Base-by-base conservation (phyloP, 2,329 filamentous ascomycete genomes). In the Lachnellula arida region DNA sequence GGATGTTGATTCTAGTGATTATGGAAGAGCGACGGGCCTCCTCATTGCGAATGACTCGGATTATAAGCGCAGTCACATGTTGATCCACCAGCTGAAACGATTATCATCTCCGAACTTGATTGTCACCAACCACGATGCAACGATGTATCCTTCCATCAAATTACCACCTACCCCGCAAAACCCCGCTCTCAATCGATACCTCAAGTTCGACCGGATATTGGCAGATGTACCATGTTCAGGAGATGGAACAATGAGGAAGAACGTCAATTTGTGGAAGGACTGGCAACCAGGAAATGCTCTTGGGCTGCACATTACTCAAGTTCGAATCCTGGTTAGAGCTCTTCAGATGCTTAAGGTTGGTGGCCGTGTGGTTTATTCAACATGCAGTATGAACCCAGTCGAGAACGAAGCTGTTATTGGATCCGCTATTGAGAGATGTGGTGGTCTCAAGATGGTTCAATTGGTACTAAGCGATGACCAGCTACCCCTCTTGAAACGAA, bases 141-240 rank as follows among this genome's bases (percentile, higher is more conserved):
- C 92, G 4, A 85, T 96, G 72, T 99, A 92, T 73, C 94, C 94
- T 2, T 91, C 92, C 0, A 91, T 99, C 68, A 90, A 88, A 69
- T 81, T 97, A n/a, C 86, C 86, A 17, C 74, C 85, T 12, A 76
- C 78, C 3, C 72, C 77, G 19, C 78, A 81, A 61, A 80, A 82
- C 58, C 77, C 76, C 34, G 75, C 75, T 25, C 76, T 78, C 63
- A 80, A 81, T 58, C 79, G 82, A 63, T 97, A 96, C 72, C 83
- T 99, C 58, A 97, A 97, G 75, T 99, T 97, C 67, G 94, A 99
- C 72, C 87, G 94, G 60, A 96, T 99, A 60, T 78, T 99, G 55
- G 93, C 94, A 46, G 94, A 99, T 74, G 94, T 99, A 0, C 94
- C 94, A 46, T 99, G 94, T 78, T 95, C 92, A 4, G 94, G 94